Evolutionary conservation across 257 asterid species (phyloP).

Genomic region (Verbena officinalis): DNA sequence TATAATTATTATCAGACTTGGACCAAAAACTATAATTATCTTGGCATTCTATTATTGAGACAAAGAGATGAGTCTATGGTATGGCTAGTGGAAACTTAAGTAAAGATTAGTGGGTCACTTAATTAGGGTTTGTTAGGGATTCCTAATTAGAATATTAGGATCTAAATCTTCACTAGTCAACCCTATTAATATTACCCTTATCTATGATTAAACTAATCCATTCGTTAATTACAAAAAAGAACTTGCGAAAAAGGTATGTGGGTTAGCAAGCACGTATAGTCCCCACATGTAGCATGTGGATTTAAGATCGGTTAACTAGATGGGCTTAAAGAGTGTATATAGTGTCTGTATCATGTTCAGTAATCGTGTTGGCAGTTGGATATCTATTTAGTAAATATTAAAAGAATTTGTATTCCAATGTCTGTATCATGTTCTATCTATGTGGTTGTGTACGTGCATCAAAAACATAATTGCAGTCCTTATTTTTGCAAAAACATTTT

Average conservation of each 20-base stretch:
- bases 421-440: no score
- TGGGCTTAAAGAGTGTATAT: slow-evolving; percentile 36
- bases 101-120: slow-evolving; percentile 29
- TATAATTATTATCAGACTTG: no score
- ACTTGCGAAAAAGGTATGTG: slow-evolving; percentile 21
- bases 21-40: no score
- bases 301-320: slow-evolving; percentile 42
- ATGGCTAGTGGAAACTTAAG: slow-evolving; percentile 33
- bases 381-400: no score
- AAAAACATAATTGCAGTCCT: no score
- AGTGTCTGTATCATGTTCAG: no score
- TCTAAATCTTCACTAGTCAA: neutral
- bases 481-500: no score
- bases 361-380: no score
- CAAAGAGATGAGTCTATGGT: neutral
- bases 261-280: slow-evolving; percentile 21
- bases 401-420: no score
- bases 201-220: slow-evolving; percentile 18
- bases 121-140: slow-evolving; percentile 8
- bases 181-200: no score
- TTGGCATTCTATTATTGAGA: slow-evolving; percentile 28
- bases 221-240: slow-evolving; percentile 11
- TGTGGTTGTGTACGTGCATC: no score
- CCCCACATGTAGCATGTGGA: slow-evolving; percentile 65
- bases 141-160: slow-evolving; percentile 20